Base-by-base conservation (phyloP, 768 basidiomycete genomes). In the Hygrophorus russula region DNA sequence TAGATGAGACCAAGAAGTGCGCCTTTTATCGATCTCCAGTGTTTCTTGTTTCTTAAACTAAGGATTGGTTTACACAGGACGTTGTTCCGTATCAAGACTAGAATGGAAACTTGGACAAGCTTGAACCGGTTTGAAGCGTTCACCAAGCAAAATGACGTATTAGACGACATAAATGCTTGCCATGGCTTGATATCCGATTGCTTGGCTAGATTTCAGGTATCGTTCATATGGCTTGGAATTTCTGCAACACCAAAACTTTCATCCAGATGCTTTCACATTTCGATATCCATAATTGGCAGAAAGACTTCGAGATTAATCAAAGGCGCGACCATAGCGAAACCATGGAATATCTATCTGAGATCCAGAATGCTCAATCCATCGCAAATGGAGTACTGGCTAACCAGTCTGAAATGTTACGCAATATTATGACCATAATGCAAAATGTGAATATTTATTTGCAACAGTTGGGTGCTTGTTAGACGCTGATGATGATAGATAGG, bases 241-340 rank as follows among this genome's bases (percentile, higher is more conserved):
- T 40, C 11, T 43, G 41, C 20, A 31, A 24, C 12, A 42, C 31
- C 35, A 19, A 24, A 24, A 31, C 30, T 38, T 30, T 14, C 10
- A n/a, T 6, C 12, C 43, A 75, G 76, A 49, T 78, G 36, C 56
- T 57, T 12, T 69, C 73, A 15, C 65, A 68, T 18, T 50, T 69
- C 4, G 71, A 69, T 33, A 63, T 70, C 13, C 67, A 64, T 35
- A 53, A 56, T 6, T 78, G 76, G 76, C 73, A 75, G 49, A 49
- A 54, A 5, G 64, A 69, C 24, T 66, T 73, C 47, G 52, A 55
- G 33, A 51, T 51, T 11, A 69, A 66, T 33, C 50, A 52, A 6
- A 56, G 63, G 45, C 59, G 54, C 10, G 76, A 78, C 50, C 67
- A 69, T 42, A 50, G 54, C 2, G 67, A 74, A 39, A 51, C 74